phyloP scores from a whole-genome alignment of 805 yeast genomes.

The Yarrowia divulgata region DNA sequence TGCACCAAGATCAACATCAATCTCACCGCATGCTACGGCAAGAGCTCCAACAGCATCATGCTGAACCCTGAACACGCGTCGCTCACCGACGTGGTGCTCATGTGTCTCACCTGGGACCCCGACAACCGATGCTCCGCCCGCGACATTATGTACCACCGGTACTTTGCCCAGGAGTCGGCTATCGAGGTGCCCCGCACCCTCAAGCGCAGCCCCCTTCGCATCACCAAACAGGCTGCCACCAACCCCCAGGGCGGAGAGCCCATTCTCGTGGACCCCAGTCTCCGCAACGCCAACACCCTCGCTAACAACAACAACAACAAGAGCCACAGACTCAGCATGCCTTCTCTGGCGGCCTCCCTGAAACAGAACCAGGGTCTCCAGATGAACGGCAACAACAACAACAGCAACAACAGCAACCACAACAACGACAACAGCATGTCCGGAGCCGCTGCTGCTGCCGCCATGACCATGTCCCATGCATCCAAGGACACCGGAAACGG shows the following conservation, averaged over 20 bases:
- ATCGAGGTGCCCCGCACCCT: constrained; percentile 27
- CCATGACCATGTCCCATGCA: constrained; percentile 1
- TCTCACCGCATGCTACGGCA: background rate
- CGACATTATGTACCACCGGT: constrained; percentile 40
- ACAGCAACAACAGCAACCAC: background rate
- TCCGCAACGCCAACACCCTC: background rate
- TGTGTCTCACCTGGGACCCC: constrained; percentile 82
- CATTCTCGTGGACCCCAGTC: constrained; percentile 1
- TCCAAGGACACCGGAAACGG: constrained; percentile 1
- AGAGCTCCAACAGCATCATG: constrained; percentile 1
- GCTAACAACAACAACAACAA: background rate
- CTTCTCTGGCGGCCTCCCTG: constrained; percentile 6
- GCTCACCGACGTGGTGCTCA: constrained; percentile 39
- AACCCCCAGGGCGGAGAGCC: constrained; percentile 7
- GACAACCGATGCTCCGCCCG: constrained; percentile 45
- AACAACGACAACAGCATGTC: background rate
- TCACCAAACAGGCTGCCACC: constrained; percentile 12
- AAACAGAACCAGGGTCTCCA: constrained; percentile 18
- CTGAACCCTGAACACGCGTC: background rate
- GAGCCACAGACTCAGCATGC: background rate
- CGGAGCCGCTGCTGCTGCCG: constrained; percentile 6
- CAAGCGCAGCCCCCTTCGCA: constrained; percentile 39
- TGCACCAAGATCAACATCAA: constrained; percentile 18
- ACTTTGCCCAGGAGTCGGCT: constrained; percentile 25
- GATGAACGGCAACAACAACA: background rate